Percentiles rank a stretch among this genome's conserved stretches.
Evolutionary conservation across 495 filamentous ascomycete genomes (phyloP).

Genomic region (Hamigera avellanea): DNA sequence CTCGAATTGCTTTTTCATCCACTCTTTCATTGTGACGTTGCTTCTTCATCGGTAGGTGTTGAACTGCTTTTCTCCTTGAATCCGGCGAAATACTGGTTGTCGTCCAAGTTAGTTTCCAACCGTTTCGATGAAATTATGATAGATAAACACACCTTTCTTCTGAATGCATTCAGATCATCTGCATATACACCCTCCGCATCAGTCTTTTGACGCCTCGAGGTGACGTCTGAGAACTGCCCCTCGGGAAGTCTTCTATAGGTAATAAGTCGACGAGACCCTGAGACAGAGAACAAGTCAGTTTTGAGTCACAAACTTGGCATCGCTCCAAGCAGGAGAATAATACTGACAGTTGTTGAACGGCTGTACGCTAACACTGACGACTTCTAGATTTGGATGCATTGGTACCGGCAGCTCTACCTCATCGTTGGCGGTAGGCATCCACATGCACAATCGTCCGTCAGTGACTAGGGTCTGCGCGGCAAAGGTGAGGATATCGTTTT

Average conservation of each 20-base stretch:
- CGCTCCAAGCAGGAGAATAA: constrained; percentile 2
- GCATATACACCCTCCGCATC: constrained; percentile 39
- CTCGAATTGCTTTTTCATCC: no score
- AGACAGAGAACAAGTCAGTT: no score
- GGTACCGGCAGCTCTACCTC: constrained; percentile 66
- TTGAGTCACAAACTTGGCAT: constrained; percentile 5
- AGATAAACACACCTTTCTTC: constrained; percentile 47
- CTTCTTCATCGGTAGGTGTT: no score
- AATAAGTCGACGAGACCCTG: constrained; percentile 77
- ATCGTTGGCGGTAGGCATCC: constrained; percentile 94
- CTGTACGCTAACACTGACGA: constrained; percentile 74
- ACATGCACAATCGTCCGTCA: constrained; percentile 73
- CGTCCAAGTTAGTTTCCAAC: no score
- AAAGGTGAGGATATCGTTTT: constrained; percentile 81
- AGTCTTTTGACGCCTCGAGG: constrained; percentile 22
- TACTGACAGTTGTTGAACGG: constrained; percentile 73
- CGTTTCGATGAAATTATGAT: no score
- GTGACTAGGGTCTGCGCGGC: constrained; percentile 69
- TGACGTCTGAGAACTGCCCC: constrained; percentile 37
- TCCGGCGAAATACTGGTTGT: no score
- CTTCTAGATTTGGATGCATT: constrained; percentile 59
- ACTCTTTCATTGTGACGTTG: no score
- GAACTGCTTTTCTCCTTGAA: no score
- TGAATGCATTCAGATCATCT: constrained; percentile 72
- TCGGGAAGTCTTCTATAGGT: constrained; percentile 69